Conservation (phyloP, 179 eudicot species). For the Sideroxylon spinosum region DNA sequence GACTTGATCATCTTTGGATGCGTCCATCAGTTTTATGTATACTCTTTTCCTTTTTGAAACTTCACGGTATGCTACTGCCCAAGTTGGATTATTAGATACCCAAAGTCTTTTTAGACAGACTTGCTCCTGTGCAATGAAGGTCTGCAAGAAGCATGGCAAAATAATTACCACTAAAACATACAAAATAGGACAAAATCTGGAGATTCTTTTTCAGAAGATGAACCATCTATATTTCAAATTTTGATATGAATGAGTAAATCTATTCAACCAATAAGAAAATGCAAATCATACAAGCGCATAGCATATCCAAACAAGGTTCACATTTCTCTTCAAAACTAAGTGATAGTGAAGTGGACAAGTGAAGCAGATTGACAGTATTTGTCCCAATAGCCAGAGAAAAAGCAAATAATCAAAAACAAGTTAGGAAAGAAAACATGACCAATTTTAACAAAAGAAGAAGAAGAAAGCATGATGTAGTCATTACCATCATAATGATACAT, state of each 20-base stretch:
- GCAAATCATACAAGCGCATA: not conserved
- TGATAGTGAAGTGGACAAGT: not conserved
- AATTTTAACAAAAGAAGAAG: too few relatives aligned
- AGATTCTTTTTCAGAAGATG: not conserved
- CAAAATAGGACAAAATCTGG: not conserved
- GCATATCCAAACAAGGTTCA: not conserved
- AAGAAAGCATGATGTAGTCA: too few relatives aligned
- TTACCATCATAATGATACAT: too few relatives aligned
- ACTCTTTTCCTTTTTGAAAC: slow-evolving; percentile 57
- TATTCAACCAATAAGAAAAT: not conserved
- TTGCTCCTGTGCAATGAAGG: slow-evolving; percentile 94
- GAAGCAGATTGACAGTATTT: not conserved
- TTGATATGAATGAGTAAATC: not conserved
- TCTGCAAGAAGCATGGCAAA: slow-evolving; percentile 41
- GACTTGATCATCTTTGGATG: slow-evolving; percentile 45
- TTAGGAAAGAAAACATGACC: not conserved
- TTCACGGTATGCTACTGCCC: slow-evolving; percentile 69
- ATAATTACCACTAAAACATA: slow-evolving; percentile 5
- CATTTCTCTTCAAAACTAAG: not conserved
- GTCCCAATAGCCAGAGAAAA: not conserved
- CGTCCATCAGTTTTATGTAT: slow-evolving; percentile 58
- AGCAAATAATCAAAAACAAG: not conserved
- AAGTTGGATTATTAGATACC: slow-evolving; percentile 56
- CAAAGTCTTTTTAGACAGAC: slow-evolving; percentile 70
- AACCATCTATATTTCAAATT: not conserved